A percentile compares a stretch with the other conserved stretches of the same genome.
These are phyloP conservation scores for Nigrospora osmanthi DNA, from an alignment of 2,329 filamentous ascomycete genomes.

Conservation along the genomic window DNA sequence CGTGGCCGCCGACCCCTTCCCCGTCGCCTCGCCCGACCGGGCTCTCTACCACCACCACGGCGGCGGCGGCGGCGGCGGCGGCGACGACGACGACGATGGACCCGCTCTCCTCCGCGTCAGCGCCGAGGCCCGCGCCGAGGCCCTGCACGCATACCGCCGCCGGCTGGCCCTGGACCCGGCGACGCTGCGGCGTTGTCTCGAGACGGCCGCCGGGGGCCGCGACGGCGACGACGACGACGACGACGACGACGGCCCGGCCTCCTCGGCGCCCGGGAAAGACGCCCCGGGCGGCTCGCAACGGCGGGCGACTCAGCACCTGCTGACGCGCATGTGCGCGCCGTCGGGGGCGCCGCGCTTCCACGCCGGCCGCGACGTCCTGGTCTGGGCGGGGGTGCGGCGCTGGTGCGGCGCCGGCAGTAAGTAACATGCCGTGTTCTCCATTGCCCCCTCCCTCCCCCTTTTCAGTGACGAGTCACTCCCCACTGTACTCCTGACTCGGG, in stretches of 20 bases:
- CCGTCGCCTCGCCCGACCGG: not conserved
- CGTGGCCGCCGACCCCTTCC: not conserved
- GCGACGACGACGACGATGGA: not conserved
- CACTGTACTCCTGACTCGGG: no score
- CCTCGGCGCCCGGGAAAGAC: no score
- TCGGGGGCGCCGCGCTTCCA: conserved; percentile 1
- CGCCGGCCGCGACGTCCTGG: conserved; percentile 1
- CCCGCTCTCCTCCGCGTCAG: not conserved
- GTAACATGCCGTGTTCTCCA: no score
- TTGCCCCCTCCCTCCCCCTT: no score
- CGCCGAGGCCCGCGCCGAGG: conserved; percentile 3
- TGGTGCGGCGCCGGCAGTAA: not conserved
- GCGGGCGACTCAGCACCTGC: no score
- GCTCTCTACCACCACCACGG: not conserved
- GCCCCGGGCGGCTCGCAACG: no score
- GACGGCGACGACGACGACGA: not conserved
- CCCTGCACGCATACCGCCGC: not conserved
- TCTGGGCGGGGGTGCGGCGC: conserved; percentile 2
- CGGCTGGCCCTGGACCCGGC: not conserved
- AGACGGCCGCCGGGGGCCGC: not conserved
- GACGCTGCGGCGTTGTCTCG: not conserved
- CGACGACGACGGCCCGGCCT: not conserved
- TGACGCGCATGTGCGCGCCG: not conserved
- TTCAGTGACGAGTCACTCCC: no score
- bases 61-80: not conserved